A percentile compares a stretch with the other conserved stretches of the same genome.
phyloP scores from a whole-genome alignment of 2,329 filamentous ascomycete species.

The Pseudomassariella vexata region DNA sequence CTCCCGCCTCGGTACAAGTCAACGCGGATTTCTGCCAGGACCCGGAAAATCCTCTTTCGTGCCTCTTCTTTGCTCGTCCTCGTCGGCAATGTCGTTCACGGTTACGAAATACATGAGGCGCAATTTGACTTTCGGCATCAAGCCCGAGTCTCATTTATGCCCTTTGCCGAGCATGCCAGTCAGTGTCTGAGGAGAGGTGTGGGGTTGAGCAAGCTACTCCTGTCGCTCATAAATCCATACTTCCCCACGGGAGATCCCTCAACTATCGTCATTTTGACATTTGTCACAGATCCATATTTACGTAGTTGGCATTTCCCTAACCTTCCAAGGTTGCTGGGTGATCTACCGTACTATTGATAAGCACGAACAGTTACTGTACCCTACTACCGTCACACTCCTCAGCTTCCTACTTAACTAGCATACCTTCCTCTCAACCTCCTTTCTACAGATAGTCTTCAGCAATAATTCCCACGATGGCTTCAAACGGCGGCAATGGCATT shows the following conservation, averaged over 20 bases:
- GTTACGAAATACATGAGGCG: not conserved
- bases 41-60: conserved; percentile 28
- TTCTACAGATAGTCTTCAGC: no score
- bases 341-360: no score
- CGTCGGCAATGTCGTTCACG: not conserved
- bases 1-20: conserved; percentile 20
- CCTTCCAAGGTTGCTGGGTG: not conserved
- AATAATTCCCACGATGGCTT: conserved; percentile 16
- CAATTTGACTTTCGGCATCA: conserved; percentile 4
- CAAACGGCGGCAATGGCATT: conserved; percentile 19
- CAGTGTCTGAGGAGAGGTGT: conserved; percentile 1
- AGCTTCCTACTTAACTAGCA: not conserved
- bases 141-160: conserved; percentile 6
- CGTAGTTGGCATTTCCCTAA: no score
- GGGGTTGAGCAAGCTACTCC: conserved; percentile 3
- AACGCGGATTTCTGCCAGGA: conserved; percentile 17
- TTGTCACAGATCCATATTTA: no score
- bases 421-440: not conserved
- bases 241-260: conserved; percentile 3
- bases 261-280: not conserved
- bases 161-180: conserved; percentile 7
- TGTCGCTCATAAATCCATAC: conserved; percentile 3
- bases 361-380: not conserved
- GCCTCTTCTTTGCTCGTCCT: not conserved
- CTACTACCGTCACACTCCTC: not conserved